Evolutionary conservation across 2,329 filamentous ascomycete species (phyloP), one percentile per base, ranked within the genome.

Genomic region (Ustulina deusta): DNA sequence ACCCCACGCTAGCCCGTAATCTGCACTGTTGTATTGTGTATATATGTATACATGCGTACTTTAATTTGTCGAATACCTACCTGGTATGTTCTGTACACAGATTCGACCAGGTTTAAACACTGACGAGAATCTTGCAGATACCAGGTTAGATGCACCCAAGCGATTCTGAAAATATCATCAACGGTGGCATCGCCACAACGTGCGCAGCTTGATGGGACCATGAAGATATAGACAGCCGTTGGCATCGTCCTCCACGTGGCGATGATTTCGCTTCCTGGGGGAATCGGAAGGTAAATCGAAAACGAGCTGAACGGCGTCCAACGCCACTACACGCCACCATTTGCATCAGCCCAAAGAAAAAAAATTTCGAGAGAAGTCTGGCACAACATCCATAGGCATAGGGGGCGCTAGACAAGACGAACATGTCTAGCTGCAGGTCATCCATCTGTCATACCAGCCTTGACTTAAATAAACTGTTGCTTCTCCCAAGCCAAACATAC

Each of bases 31-130:
- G n/a, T 17, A 38, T n/a, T 6, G 13, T 20, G 44, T 66, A 62
- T 61, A 66, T n/a, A n/a, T n/a, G n/a, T n/a, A n/a, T n/a, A n/a
- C n/a, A n/a, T n/a, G n/a, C n/a, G n/a, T n/a, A n/a, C n/a, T n/a
- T n/a, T n/a, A n/a, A n/a, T n/a, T n/a, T n/a, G n/a, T n/a, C n/a
- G n/a, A n/a, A n/a, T n/a, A n/a, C n/a, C n/a, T n/a, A n/a, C n/a
- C n/a, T n/a, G n/a, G 51, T 38, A 29, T 49, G 9, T 36, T n/a
- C 32, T 56, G 38, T 61, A 61, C 52, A 55, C 59, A 34, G 36
- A 61, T 65, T 42, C 34, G 42, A 61, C 63, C 48, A 22, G 42
- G 54, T 51, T 58, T 56, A 44, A n/a, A 38, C n/a, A 57, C 56
- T 54, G 32, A 42, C 40, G 52, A 61, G 44, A 56, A 36, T 27